A percentile compares a stretch with the other conserved stretches of the same genome.
phyloP scores from a whole-genome alignment of 768 basidiomycete species.

The Lactarius hatsudake region DNA sequence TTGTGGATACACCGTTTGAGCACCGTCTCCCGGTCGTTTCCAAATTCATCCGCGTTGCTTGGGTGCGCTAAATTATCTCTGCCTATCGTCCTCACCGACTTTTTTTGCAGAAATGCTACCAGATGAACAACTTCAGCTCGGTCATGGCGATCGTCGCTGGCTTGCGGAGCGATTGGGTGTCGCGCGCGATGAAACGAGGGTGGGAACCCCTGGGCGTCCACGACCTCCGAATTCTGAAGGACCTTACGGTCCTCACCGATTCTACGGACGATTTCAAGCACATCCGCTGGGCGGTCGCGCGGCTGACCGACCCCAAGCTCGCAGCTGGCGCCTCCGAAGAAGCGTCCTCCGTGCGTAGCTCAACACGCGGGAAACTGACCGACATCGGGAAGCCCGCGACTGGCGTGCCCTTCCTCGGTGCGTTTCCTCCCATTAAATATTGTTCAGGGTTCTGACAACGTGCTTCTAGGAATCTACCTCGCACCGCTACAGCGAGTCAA shows the following conservation, averaged over 20 bases:
- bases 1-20: slow-evolving; percentile 66
- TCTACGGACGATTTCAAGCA: slow-evolving; percentile 68
- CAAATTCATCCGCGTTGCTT: slow-evolving; percentile 86
- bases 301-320: slow-evolving; percentile 65
- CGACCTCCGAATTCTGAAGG: slow-evolving; percentile 71
- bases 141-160: slow-evolving; percentile 78
- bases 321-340: slow-evolving; percentile 53
- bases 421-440: slow-evolving; percentile 27
- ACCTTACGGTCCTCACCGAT: slow-evolving; percentile 65
- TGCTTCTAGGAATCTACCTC: slow-evolving; percentile 63
- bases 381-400: slow-evolving; percentile 46
- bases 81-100: too few species aligned
- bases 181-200: slow-evolving; percentile 56
- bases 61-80: slow-evolving; percentile 47
- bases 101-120: slow-evolving; percentile 67
- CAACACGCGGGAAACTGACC: slow-evolving; percentile 37
- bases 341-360: slow-evolving; percentile 38
- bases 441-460: neutral
- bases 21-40: slow-evolving; percentile 63
- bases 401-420: slow-evolving; percentile 85
- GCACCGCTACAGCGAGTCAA: slow-evolving; percentile 64
- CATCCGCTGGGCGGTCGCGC: slow-evolving; percentile 62
- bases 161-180: slow-evolving; percentile 66
- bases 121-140: slow-evolving; percentile 72
- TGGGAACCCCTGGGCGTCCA: slow-evolving; percentile 66